Conservation (phyloP, 495 filamentous ascomycete species). For the Penicillium samsonianum region DNA sequence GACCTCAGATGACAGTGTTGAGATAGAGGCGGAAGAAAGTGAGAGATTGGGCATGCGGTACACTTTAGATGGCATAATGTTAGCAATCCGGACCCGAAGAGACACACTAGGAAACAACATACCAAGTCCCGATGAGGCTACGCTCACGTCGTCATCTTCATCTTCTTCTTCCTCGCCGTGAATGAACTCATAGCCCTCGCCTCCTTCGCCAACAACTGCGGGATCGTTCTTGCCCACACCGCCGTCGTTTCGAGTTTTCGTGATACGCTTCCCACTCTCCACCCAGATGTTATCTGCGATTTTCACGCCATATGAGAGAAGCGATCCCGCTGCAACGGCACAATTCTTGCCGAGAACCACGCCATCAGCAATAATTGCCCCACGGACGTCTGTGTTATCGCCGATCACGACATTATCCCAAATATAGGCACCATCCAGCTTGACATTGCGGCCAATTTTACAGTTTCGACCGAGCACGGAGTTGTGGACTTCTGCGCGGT, state of each 20-base stretch:
- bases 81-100: constrained; percentile 27
- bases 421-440: constrained; percentile 78
- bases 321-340: constrained; percentile 65
- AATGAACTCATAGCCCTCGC: constrained; percentile 52
- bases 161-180: constrained; percentile 49
- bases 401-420: constrained; percentile 83
- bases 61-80: constrained; percentile 44
- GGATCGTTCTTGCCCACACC: constrained; percentile 52
- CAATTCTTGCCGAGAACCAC: constrained; percentile 70
- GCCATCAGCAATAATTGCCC: constrained; percentile 73
- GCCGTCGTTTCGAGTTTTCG: constrained; percentile 51
- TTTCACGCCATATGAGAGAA: constrained; percentile 77
- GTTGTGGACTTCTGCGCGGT: constrained; percentile 64
- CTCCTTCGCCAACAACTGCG: constrained; percentile 45
- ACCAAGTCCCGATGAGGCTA: constrained; percentile 55
- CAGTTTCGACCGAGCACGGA: constrained; percentile 82
- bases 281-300: constrained; percentile 63
- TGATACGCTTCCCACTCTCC: constrained; percentile 54
- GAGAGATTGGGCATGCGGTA: constrained; percentile 70
- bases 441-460: constrained; percentile 80
- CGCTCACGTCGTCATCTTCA: constrained; percentile 44
- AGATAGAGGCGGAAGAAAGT: constrained; percentile 76
- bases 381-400: constrained; percentile 67
- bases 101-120: constrained; percentile 24
- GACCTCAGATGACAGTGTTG: constrained; percentile 60